Percentiles rank a stretch among this genome's conserved stretches.
Evolutionary conservation across 306 rosid genomes (phyloP).

Genomic region (Pueraria montana): DNA sequence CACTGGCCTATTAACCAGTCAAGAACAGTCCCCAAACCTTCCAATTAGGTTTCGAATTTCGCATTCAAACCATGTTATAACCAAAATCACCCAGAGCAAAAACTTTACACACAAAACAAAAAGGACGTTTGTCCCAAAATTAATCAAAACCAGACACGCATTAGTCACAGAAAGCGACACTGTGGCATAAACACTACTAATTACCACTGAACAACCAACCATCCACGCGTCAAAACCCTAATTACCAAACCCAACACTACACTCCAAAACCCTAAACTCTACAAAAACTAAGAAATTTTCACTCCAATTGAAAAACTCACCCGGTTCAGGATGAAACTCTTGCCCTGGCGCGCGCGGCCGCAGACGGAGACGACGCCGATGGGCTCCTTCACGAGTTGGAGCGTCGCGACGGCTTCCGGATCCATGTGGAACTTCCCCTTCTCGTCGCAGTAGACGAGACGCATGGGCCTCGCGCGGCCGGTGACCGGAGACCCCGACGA

Average conservation of each 20-base stretch:
- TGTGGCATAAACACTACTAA: background rate
- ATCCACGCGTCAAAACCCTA: slow-evolving; percentile 44
- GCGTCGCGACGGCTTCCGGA: slow-evolving; percentile 92
- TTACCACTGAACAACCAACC: background rate
- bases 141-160: slow-evolving; percentile 26
- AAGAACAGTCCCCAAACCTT: slow-evolving; percentile 26
- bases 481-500: slow-evolving; percentile 63
- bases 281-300: background rate
- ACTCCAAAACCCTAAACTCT: slow-evolving; percentile 46
- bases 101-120: background rate
- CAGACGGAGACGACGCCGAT: slow-evolving; percentile 94
- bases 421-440: slow-evolving; percentile 93
- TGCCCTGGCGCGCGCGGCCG: slow-evolving; percentile 97
- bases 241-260: slow-evolving; percentile 13
- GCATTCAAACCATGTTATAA: background rate
- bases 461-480: slow-evolving; percentile 87
- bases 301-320: slow-evolving; percentile 42
- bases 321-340: slow-evolving; percentile 91
- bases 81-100: background rate
- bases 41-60: slow-evolving; percentile 25
- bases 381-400: slow-evolving; percentile 94
- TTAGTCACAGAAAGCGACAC: background rate
- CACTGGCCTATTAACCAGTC: slow-evolving; percentile 29
- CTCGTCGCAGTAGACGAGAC: slow-evolving; percentile 86
- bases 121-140: background rate